Evolutionary conservation across 306 rosid species (phyloP), one percentile per base, ranked within the genome.

Genomic region (Fagus sylvatica): DNA sequence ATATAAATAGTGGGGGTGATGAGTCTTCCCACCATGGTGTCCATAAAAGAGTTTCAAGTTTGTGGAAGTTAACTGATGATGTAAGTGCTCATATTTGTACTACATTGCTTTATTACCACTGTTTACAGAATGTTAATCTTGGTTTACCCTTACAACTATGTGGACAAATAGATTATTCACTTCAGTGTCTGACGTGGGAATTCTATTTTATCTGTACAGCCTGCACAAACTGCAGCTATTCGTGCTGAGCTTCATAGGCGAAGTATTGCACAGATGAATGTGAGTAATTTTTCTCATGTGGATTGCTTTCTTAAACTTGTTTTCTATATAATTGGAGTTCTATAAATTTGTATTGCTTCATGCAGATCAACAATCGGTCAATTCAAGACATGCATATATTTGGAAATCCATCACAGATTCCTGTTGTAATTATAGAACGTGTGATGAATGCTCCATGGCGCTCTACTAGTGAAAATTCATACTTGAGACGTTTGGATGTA

Each of bases 331-430:
- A 48, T 69, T 3, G 46, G 40, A 34, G 53, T 32, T 74, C 79
- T 72, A 16, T 71, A 59, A 74, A 66, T 74, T 36, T 19, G 33
- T 71, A 22, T 69, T 64, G 7, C 7, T 72, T 82, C 75, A 28
- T 82, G 74, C 92, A 94, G 98, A 88, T 94, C 76, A 92, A 92
- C 84, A 89, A 64, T 84, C 81, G 88, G 65, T 92, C 97, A 78
- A 85, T 92, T 77, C 98, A 94, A 90, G 98, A 94, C 86, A 81
- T 94, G 95, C 92, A 90, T 71, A 87, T 94, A 79, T 94, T 90
- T 79, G 94, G 89, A 77, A 92, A 92, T 86, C 93, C 93, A 74
- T 84, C 93, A 40, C 85, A 81, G 43, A 85, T 78, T 66, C 98
- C 98, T 67, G 80, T 94, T 83, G 89, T 94, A 76, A 89, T 90